Percentiles rank a stretch among this genome's conserved stretches.
Conservation (phyloP, 345 rosid species). For the Brassica napus region Da-Ae NC_063438.1:20223001-20223500, state of each 20-base stretch:
- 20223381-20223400: not conserved
- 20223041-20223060: not conserved
- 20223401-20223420: conserved; percentile 31
- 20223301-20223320: conserved; percentile 82
- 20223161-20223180: conserved; percentile 62
- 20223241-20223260: conserved; percentile 64
- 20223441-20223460: conserved; percentile 68
- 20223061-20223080: conserved; percentile 2
- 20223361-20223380: not conserved
- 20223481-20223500: conserved; percentile 82
- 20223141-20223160: conserved; percentile 72
- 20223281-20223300: conserved; percentile 77
- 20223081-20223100: conserved; percentile 49
- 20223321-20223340: conserved; percentile 72
- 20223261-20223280: conserved; percentile 70
- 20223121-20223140: conserved; percentile 74
- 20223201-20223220: conserved; percentile 70
- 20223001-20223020: conserved; percentile 36
- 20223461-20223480: conserved; percentile 66
- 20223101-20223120: conserved; percentile 90
- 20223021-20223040: not conserved
- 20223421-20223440: conserved; percentile 65
- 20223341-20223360: not conserved
- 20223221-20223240: conserved; percentile 64
- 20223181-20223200: conserved; percentile 78